Evolutionary conservation across 306 rosid species (phyloP).

Genomic region (Gastrolobium bilobum): DNA sequence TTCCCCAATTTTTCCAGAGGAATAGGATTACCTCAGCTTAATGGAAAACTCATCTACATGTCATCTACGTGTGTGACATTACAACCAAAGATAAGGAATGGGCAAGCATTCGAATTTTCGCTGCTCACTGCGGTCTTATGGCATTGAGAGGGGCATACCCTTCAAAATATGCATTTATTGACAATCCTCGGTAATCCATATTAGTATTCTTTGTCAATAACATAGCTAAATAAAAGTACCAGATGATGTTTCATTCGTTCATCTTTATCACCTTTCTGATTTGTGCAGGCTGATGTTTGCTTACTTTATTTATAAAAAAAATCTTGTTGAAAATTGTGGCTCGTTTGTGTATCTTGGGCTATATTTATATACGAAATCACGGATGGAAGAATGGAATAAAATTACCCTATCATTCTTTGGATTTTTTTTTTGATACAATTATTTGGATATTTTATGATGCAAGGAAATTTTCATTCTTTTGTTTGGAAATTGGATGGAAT

Average conservation of each 20-base stretch:
- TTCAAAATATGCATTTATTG: conserved; percentile 43
- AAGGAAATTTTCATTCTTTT: too few species aligned
- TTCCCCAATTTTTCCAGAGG: conserved; percentile 44
- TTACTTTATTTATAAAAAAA: not conserved
- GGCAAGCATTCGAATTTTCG: conserved; percentile 41
- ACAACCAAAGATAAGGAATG: conserved; percentile 47
- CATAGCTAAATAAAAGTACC: conserved; percentile 50
- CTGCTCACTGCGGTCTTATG: conserved; percentile 33
- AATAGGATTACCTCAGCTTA: conserved; percentile 61
- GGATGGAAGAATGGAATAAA: too few species aligned
- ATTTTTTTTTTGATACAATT: too few species aligned
- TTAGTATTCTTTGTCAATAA: conserved; percentile 54
- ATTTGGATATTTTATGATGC: too few species aligned
- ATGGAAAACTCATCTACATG: conserved; percentile 48
- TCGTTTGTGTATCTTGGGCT: not conserved
- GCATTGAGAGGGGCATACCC: not conserved
- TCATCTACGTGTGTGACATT: conserved; percentile 36
- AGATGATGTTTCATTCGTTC: conserved; percentile 39
- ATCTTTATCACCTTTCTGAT: conserved; percentile 6
- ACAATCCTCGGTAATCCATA: conserved; percentile 39
- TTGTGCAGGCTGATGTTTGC: conserved; percentile 46
- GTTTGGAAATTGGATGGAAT: too few species aligned
- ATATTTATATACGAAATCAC: too few species aligned
- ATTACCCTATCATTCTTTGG: too few species aligned
- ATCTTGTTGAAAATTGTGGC: not conserved